phyloP scores from a whole-genome alignment of 2,329 filamentous ascomycete genomes.

The Fonsecaea monophora region DNA sequence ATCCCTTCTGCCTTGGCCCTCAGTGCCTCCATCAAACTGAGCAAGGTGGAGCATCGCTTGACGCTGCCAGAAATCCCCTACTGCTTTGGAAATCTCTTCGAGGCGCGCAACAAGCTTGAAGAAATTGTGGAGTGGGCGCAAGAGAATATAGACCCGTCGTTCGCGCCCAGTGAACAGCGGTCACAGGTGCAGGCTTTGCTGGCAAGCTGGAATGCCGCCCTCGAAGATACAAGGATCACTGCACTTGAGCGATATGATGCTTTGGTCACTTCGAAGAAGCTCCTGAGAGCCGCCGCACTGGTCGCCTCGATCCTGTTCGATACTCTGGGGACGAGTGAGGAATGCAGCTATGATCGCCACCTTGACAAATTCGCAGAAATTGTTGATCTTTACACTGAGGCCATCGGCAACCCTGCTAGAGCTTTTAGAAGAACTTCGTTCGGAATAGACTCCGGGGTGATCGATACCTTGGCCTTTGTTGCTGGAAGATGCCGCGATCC shows the following conservation, averaged over 20 bases:
- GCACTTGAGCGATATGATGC: slow-evolving; percentile 35
- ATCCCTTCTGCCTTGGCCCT: slow-evolving; percentile 36
- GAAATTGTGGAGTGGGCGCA: slow-evolving; percentile 37
- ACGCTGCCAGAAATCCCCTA: slow-evolving; percentile 26
- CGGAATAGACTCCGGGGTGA: slow-evolving; percentile 44
- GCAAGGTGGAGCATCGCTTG: slow-evolving; percentile 21
- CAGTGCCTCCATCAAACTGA: slow-evolving; percentile 28
- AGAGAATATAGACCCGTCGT: slow-evolving; percentile 29
- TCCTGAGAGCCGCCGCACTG: slow-evolving; percentile 35
- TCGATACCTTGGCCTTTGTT: slow-evolving; percentile 41
- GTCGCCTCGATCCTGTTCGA: slow-evolving; percentile 38
- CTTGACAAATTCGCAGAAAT: slow-evolving; percentile 41
- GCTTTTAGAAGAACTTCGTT: slow-evolving; percentile 37
- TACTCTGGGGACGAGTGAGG: slow-evolving; percentile 29
- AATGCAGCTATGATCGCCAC: slow-evolving; percentile 41
- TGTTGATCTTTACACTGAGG: slow-evolving; percentile 39
- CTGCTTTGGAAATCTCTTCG: slow-evolving; percentile 34
- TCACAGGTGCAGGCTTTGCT: slow-evolving; percentile 31
- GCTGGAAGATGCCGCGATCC: slow-evolving; percentile 45
- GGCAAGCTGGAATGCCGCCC: slow-evolving; percentile 31
- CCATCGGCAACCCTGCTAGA: slow-evolving; percentile 35
- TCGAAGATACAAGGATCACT: slow-evolving; percentile 29
- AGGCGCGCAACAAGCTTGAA: slow-evolving; percentile 38
- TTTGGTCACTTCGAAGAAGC: slow-evolving; percentile 33
- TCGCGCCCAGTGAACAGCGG: slow-evolving; percentile 15